Base-by-base conservation (phyloP, 345 rosid genomes). In the Cardamine chenopodiifolia region DNA sequence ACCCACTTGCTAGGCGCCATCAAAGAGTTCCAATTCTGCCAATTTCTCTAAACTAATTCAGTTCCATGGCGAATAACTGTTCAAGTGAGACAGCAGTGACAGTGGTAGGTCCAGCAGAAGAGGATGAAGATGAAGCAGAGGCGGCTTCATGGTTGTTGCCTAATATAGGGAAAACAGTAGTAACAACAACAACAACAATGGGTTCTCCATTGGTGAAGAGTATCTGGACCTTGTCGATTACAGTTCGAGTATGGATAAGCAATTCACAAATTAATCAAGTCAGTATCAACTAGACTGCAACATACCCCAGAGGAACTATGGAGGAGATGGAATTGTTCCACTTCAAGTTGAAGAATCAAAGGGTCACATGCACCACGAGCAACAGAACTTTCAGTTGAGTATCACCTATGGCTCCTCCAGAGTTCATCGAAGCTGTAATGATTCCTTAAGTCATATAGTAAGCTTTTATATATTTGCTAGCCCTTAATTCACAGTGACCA, bases 1-100 rank as follows among this genome's bases (percentile, higher is more conserved):
- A 94, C 75, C 96, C 96, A 1, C 90, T 94, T 1, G 97, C 97
- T 7, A 86, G 96, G 76, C 97, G 98, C 73, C 98, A 94, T 82
- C 90, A 85, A 37, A 87, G 99, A 1, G 86, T 94, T 18, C 90
- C 97, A 0, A 84, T 91, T 55, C 85, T 81, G 34, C 95, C 95
- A 0, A 73, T 68, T 2, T 75, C 72, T 23, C 85, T 80, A 5
- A 54, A 78, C 54, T 63, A 69, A 0, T 48, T 52, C 45, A 63
- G 80, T 14, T 58, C 73, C 78, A 47, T 74, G 20, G 73, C 61
- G 9, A 61, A 37, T 61, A 77, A 72, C 55, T 53, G 66, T 49
- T 78, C 57, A n/a, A 76, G 50, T 32, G 75, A 78, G 25, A 79
- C 76, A 34, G 60, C 32, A 35, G 17, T 45, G 61, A 71, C 66